Conservation (phyloP, 257 asterid genomes). For the Nicotiana knightiana region DNA sequence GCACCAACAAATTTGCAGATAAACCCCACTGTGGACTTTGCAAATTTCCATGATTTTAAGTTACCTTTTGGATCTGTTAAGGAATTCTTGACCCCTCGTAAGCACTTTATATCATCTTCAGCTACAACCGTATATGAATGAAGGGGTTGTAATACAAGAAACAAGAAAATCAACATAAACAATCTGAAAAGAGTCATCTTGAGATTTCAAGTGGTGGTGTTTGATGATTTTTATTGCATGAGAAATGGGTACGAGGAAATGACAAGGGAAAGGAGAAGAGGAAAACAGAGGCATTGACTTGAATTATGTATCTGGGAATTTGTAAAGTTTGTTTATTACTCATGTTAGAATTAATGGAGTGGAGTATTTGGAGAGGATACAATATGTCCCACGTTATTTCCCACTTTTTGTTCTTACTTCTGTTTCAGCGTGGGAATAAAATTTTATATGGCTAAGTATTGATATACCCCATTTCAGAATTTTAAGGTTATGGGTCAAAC, state of each 20-base stretch:
- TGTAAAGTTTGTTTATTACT: neutral
- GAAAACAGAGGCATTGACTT: slow-evolving; percentile 16
- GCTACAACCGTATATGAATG: neutral
- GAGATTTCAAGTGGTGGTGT: neutral
- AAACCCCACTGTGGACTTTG: slow-evolving; percentile 48
- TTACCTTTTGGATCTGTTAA: slow-evolving; percentile 37
- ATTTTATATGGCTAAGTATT: neutral
- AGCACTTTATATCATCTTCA: slow-evolving; percentile 69
- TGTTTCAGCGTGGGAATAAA: neutral
- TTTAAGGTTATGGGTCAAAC: too few relatives aligned
- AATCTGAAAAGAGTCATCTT: neutral
- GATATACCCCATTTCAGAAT: too few relatives aligned
- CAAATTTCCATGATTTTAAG: slow-evolving; percentile 53
- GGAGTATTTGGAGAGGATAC: neutral
- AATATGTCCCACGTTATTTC: too few relatives aligned
- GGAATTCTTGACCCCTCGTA: slow-evolving; percentile 50
- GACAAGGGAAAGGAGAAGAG: neutral
- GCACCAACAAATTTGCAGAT: slow-evolving; percentile 65
- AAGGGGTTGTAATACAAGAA: neutral
- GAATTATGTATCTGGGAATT: neutral
- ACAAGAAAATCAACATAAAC: neutral
- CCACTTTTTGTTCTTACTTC: neutral
- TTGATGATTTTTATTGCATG: neutral
- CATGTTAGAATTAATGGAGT: neutral
- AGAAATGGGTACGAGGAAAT: slow-evolving; percentile 8